Percentiles rank a stretch among this genome's conserved stretches.
Evolutionary conservation across 2,329 filamentous ascomycete genomes (phyloP).

Genomic region (Penicillium italicum): DNA sequence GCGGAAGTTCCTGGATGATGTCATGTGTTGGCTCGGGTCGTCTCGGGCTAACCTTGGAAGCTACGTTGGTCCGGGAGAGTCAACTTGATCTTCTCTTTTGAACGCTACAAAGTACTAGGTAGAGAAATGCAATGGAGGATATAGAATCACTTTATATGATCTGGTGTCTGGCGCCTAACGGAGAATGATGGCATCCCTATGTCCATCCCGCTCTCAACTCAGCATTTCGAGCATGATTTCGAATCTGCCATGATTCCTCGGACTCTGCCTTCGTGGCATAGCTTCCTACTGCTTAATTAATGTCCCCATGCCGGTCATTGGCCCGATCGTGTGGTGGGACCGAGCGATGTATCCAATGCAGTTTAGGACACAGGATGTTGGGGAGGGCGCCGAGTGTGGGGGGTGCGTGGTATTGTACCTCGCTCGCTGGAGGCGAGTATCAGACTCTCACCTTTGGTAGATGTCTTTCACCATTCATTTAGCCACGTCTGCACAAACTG

Average conservation of each 20-base stretch:
- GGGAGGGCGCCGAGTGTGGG: not conserved
- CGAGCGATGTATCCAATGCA: not conserved
- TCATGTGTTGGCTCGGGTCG: conserved; percentile 7
- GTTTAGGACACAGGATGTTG: not conserved
- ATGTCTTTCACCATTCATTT: not conserved
- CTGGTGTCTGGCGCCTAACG: not conserved
- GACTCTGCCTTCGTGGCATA: not conserved
- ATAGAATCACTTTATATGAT: not conserved
- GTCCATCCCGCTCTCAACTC: not conserved
- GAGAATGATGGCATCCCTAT: not conserved
- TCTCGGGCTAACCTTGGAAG: conserved; percentile 1
- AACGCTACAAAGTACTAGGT: not conserved
- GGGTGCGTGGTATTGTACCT: not conserved
- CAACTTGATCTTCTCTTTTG: not conserved
- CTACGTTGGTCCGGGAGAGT: not conserved
- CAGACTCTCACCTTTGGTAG: not conserved
- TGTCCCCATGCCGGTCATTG: not conserved
- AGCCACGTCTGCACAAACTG: not conserved
- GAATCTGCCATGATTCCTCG: too few relatives aligned
- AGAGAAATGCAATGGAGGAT: not conserved
- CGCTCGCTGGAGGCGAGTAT: not conserved
- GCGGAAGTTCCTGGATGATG: conserved; percentile 9
- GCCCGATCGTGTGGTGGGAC: not conserved
- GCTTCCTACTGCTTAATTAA: not conserved
- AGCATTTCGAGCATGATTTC: too few relatives aligned